Percentiles rank a stretch among this genome's conserved stretches.
phyloP scores from a whole-genome alignment of 345 rosid genomes.

The Physaria fendleri region DNA sequence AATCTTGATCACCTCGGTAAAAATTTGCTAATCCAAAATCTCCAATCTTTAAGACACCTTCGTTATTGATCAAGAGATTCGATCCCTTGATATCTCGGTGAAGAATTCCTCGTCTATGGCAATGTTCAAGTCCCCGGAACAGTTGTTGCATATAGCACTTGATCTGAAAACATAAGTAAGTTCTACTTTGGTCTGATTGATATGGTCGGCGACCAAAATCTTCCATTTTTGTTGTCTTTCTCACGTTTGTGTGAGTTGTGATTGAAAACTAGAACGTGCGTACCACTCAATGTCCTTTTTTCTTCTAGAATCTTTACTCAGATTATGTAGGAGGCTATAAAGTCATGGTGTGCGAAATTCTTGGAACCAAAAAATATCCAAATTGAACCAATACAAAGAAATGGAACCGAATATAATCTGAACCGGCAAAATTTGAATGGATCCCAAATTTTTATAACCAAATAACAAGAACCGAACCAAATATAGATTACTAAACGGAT shows the following conservation, averaged over 20 bases:
- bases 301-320: slow-evolving; percentile 5
- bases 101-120: slow-evolving; percentile 73
- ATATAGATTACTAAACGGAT: no score
- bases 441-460: no score
- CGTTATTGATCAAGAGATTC: slow-evolving; percentile 58
- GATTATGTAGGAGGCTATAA: background rate
- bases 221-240: slow-evolving; percentile 20
- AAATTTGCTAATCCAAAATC: slow-evolving; percentile 77
- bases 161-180: slow-evolving; percentile 36
- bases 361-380: no score
- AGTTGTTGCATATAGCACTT: slow-evolving; percentile 81
- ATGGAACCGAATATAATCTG: no score
- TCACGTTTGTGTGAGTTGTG: slow-evolving; percentile 28
- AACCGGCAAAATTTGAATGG: no score
- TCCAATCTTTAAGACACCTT: slow-evolving; percentile 68
- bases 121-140: slow-evolving; percentile 72
- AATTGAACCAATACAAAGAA: no score
- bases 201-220: slow-evolving; percentile 16
- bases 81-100: slow-evolving; percentile 86
- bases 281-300: slow-evolving; percentile 18
- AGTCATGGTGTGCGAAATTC: no score
- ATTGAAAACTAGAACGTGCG: slow-evolving; percentile 18
- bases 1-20: slow-evolving; percentile 43
- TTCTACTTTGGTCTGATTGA: background rate
- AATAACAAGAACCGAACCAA: no score